Evolutionary conservation across 2,329 filamentous ascomycete genomes (phyloP).

Genomic region (Keithomyces neogunnii): DNA sequence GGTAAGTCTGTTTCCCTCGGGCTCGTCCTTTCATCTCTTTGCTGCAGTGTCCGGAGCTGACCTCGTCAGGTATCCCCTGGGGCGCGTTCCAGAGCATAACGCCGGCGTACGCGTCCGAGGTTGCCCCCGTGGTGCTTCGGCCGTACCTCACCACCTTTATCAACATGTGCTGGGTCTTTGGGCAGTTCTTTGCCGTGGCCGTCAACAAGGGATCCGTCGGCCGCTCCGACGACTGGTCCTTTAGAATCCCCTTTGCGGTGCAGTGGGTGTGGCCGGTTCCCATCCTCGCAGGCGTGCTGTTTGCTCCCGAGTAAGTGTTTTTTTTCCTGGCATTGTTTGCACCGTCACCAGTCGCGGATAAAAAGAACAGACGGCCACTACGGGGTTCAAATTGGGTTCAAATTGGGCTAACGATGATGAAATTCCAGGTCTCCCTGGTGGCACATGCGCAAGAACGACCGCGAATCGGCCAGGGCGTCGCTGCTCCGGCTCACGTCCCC

Average conservation of each 20-base stretch:
- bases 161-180: constrained; percentile 50
- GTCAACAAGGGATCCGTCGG: constrained; percentile 35
- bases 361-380: no score
- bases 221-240: constrained; percentile 36
- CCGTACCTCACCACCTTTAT: constrained; percentile 46
- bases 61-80: constrained; percentile 39
- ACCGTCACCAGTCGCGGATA: no score
- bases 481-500: constrained; percentile 32
- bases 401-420: no score
- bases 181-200: constrained; percentile 41
- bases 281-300: constrained; percentile 33
- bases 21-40: neutral
- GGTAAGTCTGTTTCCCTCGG: constrained; percentile 11
- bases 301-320: constrained; percentile 36
- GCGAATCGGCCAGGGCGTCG: constrained; percentile 30
- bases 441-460: constrained; percentile 35
- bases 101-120: constrained; percentile 45
- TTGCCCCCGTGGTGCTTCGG: constrained; percentile 38
- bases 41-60: neutral
- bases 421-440: constrained; percentile 37
- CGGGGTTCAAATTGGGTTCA: no score
- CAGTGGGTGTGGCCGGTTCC: constrained; percentile 46
- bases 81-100: constrained; percentile 43
- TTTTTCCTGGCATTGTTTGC: no score
- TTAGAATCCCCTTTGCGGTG: constrained; percentile 40